phyloP scores from a whole-genome alignment of 768 basidiomycete species.

The Rhodotorula babjevae region DNA sequence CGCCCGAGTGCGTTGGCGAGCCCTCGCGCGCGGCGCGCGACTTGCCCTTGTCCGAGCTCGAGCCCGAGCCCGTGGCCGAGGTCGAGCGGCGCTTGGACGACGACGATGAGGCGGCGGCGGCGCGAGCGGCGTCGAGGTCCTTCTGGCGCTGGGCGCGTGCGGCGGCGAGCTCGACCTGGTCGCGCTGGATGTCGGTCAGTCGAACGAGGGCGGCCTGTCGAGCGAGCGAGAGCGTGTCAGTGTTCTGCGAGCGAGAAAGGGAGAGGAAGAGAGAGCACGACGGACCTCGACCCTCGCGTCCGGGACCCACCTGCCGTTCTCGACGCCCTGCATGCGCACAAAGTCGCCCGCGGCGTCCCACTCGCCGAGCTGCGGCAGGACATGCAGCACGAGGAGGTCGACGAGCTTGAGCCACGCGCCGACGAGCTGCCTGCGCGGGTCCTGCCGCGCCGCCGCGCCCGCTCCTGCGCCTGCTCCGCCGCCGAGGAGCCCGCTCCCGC shows the following conservation, averaged over 20 bases:
- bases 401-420: constrained; percentile 27
- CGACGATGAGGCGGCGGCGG: not conserved
- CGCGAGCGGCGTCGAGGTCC: constrained; percentile 17
- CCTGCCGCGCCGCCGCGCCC: not conserved
- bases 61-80: not conserved
- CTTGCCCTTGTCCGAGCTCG: constrained; percentile 21
- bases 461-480: not conserved
- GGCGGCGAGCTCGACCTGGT: not conserved
- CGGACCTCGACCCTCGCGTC: constrained; percentile 36
- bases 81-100: not conserved
- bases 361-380: constrained; percentile 29
- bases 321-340: constrained; percentile 20
- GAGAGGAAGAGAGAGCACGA: not conserved
- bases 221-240: not conserved
- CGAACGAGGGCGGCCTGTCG: constrained; percentile 12
- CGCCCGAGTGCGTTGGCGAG: not conserved
- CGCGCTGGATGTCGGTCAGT: constrained; percentile 9
- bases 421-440: constrained; percentile 2
- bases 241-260: not conserved
- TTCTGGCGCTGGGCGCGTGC: constrained; percentile 12
- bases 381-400: constrained; percentile 30
- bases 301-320: constrained; percentile 37
- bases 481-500: not conserved
- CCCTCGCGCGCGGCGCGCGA: not conserved
- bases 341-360: constrained; percentile 38